phyloP scores from a whole-genome alignment of 345 rosid species.

The Eucalyptus dawsonii region DNA sequence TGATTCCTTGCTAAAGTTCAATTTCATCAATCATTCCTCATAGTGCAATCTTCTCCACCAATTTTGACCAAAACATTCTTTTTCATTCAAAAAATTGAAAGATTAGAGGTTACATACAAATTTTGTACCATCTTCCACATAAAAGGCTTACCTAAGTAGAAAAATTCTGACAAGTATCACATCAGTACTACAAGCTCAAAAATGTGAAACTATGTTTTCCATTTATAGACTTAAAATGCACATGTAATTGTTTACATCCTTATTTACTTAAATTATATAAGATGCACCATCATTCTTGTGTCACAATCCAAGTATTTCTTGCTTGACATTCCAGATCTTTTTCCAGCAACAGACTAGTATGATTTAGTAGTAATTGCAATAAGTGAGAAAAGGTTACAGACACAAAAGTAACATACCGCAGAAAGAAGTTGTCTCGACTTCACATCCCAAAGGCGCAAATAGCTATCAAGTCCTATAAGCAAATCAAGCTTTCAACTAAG shows the following conservation, averaged over 20 bases:
- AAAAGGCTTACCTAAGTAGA: neutral
- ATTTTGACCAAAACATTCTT: neutral
- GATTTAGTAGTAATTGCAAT: neutral
- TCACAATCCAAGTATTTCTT: neutral
- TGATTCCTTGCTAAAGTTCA: neutral
- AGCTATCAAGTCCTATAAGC: constrained; percentile 71
- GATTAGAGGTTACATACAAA: neutral
- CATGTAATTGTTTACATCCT: neutral
- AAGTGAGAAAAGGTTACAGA: neutral
- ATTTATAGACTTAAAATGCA: neutral
- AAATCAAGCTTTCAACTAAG: neutral
- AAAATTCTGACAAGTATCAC: neutral
- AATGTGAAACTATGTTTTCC: neutral
- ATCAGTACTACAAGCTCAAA: neutral
- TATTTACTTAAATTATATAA: neutral
- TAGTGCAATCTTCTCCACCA: neutral
- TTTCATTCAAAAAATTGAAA: neutral
- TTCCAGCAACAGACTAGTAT: neutral
- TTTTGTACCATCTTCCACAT: neutral
- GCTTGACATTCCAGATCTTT: neutral
- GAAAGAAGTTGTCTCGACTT: constrained; percentile 80
- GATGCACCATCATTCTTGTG: neutral
- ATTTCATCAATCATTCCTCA: neutral
- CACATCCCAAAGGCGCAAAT: constrained; percentile 76
- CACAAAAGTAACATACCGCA: constrained; percentile 26